These are phyloP conservation scores for Pichia membranifaciens DNA, from an alignment of 805 yeast species.

Conservation along the genomic window DNA sequence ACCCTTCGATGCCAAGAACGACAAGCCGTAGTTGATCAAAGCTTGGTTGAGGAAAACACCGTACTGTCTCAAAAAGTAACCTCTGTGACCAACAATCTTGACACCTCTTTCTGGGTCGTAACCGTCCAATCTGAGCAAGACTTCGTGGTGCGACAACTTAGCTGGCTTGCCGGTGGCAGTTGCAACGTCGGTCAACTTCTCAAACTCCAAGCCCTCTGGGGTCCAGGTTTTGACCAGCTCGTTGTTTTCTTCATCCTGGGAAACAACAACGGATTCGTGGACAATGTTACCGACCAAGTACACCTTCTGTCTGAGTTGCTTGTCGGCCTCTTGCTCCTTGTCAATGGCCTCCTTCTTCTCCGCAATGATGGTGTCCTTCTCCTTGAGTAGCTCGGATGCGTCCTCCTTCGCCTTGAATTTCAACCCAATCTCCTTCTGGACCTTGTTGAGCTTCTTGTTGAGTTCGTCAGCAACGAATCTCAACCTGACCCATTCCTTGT, in stretches of 20 bases:
- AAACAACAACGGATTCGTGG: constrained; percentile 83
- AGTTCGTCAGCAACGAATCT: constrained; percentile 86
- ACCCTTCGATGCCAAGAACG: constrained; percentile 65
- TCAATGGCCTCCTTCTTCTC: constrained; percentile 63
- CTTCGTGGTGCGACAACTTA: constrained; percentile 88
- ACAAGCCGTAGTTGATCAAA: constrained; percentile 89
- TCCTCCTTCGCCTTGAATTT: constrained; percentile 95
- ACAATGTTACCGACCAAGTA: constrained; percentile 90
- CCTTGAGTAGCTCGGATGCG: constrained; percentile 72
- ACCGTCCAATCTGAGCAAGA: constrained; percentile 89
- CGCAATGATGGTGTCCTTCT: constrained; percentile 69
- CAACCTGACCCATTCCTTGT: constrained; percentile 86
- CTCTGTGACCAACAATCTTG: constrained; percentile 96
- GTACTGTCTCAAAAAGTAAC: constrained; percentile 87
- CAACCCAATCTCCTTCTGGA: constrained; percentile 89
- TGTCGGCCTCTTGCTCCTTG: constrained; percentile 76
- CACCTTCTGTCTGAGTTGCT: constrained; percentile 69
- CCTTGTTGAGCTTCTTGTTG: constrained; percentile 81
- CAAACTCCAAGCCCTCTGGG: constrained; percentile 55
- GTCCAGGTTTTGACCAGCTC: constrained; percentile 83
- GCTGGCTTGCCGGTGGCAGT: constrained; percentile 76
- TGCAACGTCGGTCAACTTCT: constrained; percentile 56
- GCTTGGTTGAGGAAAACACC: constrained; percentile 99
- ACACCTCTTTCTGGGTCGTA: constrained; percentile 99
- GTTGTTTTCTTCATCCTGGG: constrained; percentile 87